Evolutionary conservation across 441 rosid species (phyloP).

Genomic region (Kokia cookei): DNA sequence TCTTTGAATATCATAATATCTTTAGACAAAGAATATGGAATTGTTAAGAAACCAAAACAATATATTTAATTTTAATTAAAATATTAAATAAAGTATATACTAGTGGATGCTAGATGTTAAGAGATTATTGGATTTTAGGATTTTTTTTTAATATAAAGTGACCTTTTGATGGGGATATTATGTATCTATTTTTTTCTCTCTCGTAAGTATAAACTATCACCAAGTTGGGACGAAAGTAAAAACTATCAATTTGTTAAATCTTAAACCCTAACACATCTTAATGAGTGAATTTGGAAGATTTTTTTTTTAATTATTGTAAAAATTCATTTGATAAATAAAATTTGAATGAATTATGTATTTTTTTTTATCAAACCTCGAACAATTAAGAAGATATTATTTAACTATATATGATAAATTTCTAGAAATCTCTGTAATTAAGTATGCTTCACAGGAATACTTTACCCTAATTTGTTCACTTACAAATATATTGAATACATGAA

Average conservation of each 20-base stretch:
- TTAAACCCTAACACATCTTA: background rate
- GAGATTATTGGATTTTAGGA: background rate
- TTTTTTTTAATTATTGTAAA: too few species aligned
- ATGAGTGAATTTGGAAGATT: background rate
- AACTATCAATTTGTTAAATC: background rate
- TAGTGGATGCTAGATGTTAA: background rate
- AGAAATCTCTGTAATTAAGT: too few species aligned
- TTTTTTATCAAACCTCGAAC: too few species aligned
- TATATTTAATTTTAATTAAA: background rate
- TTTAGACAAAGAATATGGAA: too few species aligned
- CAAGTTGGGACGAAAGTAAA: background rate
- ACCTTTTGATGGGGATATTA: background rate
- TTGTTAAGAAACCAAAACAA: background rate
- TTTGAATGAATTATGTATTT: background rate
- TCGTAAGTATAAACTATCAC: background rate
- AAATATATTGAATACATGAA: too few species aligned
- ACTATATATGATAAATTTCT: too few species aligned
- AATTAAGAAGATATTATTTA: too few species aligned
- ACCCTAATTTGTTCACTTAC: too few species aligned
- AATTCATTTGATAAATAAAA: too few species aligned
- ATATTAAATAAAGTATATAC: background rate
- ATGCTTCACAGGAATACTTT: too few species aligned
- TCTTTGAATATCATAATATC: too few species aligned
- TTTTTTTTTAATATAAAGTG: background rate
- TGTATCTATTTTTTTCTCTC: too few species aligned